phyloP scores from a whole-genome alignment of 75 land plant species.

The Picea sitchensis region DNA sequence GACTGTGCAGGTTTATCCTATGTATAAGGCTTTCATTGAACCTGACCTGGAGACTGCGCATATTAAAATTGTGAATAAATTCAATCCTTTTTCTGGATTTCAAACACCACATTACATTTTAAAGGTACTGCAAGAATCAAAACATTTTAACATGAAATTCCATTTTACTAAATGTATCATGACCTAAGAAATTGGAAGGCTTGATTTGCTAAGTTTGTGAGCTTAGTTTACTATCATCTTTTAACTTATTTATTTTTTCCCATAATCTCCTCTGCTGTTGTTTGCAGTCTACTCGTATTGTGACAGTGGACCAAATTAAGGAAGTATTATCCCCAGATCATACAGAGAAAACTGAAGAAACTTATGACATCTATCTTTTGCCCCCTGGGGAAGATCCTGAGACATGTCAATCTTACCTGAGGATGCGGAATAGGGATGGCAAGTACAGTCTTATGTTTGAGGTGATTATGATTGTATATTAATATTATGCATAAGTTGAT shows the following conservation, averaged over 20 bases:
- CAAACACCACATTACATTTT: conserved; percentile 36
- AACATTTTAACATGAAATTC: background rate
- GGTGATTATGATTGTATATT: conserved; percentile 16
- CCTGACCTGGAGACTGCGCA: conserved; percentile 41
- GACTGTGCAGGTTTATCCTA: conserved; percentile 29
- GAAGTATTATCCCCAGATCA: conserved; percentile 19
- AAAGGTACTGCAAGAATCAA: conserved; percentile 18
- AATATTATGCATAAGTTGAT: background rate
- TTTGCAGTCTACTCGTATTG: conserved; percentile 30
- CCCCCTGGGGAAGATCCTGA: conserved; percentile 48
- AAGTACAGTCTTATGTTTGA: conserved; percentile 48
- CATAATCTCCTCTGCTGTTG: background rate
- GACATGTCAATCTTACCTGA: conserved; percentile 39
- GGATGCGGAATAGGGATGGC: conserved; percentile 43
- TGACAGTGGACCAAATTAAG: conserved; percentile 33
- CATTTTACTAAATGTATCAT: background rate
- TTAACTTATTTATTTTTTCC: background rate
- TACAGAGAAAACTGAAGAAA: conserved; percentile 28
- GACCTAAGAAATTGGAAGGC: background rate
- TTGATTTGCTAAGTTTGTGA: background rate
- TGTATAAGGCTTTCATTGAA: conserved; percentile 42
- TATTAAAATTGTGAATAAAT: conserved; percentile 38
- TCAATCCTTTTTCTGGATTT: conserved; percentile 44
- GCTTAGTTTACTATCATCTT: too few species aligned
- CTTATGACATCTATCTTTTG: conserved; percentile 38